Evolutionary conservation across 192 early-diverging fungal genomes (phyloP), one percentile per base, ranked within the genome.

Genomic region (Backusella macrospora): DNA sequence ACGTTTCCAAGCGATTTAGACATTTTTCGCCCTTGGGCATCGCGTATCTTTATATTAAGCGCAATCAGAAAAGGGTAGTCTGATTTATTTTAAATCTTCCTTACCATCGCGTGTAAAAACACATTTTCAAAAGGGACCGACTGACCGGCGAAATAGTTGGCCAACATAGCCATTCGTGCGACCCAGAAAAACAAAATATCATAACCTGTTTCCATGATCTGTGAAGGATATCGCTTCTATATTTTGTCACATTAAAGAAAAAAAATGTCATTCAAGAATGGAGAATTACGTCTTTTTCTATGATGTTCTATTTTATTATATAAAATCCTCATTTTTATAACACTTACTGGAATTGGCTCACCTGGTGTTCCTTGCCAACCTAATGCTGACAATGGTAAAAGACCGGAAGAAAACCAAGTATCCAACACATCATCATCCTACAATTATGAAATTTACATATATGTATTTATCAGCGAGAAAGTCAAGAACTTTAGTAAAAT

Each of bases 121-220:
- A 98, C 91, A 43, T 88, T 89, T 39, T 91, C 90, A 81, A 99
- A 99, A 0, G 96, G 95, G 9, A 91, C 88, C 37, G 91, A 71
- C 16, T 68, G 18, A 3, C 87, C 86, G 12, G 93, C 90, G 72
- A 99, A 89, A 73, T 95, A 88, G 38, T 90, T 91, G 67, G 94
- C 92, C 55, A 99, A 81, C 95, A 99, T 99, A 8, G 93, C 92
- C 98, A 99, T 99, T 66, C 96, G 86, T 8, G 95, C 95, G 14
- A 99, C 93, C 96, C 98, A 99, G 81, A 99, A 99, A 82, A 98
- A 99, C 70, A 99, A 80, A 80, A 99, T 99, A 82, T 99, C 98
- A 66, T 90, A 91, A 0, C 98, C 98, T 23, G 98, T 98, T 78
- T 98, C 96, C 68, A 99, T 88, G 23, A 98, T 72, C 8, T 87